phyloP scores from a whole-genome alignment of 140 eudicot genomes.

The Bidens hawaiensis region DNA sequence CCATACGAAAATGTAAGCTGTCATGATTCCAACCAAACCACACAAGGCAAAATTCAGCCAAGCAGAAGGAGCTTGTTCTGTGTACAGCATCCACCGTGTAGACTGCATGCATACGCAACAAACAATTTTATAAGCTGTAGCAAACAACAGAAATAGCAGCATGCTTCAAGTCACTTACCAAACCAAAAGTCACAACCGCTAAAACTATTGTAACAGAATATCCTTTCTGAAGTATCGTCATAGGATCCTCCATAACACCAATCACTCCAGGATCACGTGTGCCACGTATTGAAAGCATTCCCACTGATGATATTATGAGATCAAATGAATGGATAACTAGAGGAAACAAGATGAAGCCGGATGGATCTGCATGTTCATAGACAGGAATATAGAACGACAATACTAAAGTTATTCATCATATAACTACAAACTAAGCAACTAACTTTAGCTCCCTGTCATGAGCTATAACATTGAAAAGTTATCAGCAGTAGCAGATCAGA shows the following conservation, averaged over 20 bases:
- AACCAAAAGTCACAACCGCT: constrained; percentile 86
- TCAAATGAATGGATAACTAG: constrained; percentile 95
- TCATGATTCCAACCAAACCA: constrained; percentile 87
- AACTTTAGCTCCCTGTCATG: neutral
- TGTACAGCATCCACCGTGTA: constrained; percentile 92
- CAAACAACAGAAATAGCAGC: neutral
- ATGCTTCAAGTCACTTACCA: constrained; percentile 44
- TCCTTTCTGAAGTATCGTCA: constrained; percentile 91
- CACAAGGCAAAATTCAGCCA: constrained; percentile 89
- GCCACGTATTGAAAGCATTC: constrained; percentile 82
- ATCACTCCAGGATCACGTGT: constrained; percentile 60
- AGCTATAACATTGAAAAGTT: no score
- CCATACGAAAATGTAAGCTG: constrained; percentile 84
- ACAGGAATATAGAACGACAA: constrained; percentile 1
- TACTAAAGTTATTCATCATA: neutral
- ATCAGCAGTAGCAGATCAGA: constrained; percentile 12
- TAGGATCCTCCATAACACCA: constrained; percentile 74
- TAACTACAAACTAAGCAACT: neutral
- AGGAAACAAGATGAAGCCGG: constrained; percentile 95
- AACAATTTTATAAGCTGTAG: constrained; percentile 4
- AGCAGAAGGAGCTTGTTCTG: constrained; percentile 96
- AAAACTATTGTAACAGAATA: constrained; percentile 76
- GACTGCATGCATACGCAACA: constrained; percentile 66
- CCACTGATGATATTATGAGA: constrained; percentile 82
- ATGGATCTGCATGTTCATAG: constrained; percentile 67